These are phyloP conservation scores for Phytophthora kernoviae DNA, from an alignment of 352 stramenopile species.

Conservation along the genomic window DNA sequence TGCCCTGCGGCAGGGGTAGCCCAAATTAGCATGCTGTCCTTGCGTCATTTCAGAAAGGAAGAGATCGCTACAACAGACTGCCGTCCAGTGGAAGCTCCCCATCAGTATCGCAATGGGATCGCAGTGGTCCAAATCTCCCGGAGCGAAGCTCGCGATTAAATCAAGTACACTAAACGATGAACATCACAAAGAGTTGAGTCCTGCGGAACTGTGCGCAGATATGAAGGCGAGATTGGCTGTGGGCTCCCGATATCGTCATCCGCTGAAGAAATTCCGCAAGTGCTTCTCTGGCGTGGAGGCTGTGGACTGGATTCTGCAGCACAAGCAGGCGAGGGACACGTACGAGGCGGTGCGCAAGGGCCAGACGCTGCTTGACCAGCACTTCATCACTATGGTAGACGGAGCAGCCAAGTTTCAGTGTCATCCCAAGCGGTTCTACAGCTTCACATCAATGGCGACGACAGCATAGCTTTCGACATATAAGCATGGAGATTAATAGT, in stretches of 20 bases:
- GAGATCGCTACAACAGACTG: background rate
- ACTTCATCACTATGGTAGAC: conserved; percentile 70
- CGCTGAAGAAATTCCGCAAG: conserved; percentile 74
- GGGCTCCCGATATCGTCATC: conserved; percentile 53
- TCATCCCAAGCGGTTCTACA: conserved; percentile 70
- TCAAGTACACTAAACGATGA: no score
- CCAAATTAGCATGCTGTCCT: background rate
- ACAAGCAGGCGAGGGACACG: conserved; percentile 67
- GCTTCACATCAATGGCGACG: conserved; percentile 43
- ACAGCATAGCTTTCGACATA: background rate
- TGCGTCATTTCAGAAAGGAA: background rate
- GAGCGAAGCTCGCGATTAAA: conserved; percentile 31
- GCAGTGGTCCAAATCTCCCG: conserved; percentile 26
- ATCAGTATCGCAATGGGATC: conserved; percentile 14
- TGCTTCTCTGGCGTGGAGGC: conserved; percentile 76
- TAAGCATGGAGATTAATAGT: no score
- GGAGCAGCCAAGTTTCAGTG: conserved; percentile 72
- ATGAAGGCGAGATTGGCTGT: conserved; percentile 68
- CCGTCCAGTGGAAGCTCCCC: background rate
- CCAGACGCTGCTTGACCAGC: conserved; percentile 52
- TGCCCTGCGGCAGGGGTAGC: background rate
- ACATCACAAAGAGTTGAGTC: conserved; percentile 47
- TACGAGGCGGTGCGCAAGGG: conserved; percentile 70
- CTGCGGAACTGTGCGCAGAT: conserved; percentile 51
- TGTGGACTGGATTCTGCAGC: conserved; percentile 77